Conservation (phyloP, 495 filamentous ascomycete species). For the Hypomontagnella monticulosa region DNA sequence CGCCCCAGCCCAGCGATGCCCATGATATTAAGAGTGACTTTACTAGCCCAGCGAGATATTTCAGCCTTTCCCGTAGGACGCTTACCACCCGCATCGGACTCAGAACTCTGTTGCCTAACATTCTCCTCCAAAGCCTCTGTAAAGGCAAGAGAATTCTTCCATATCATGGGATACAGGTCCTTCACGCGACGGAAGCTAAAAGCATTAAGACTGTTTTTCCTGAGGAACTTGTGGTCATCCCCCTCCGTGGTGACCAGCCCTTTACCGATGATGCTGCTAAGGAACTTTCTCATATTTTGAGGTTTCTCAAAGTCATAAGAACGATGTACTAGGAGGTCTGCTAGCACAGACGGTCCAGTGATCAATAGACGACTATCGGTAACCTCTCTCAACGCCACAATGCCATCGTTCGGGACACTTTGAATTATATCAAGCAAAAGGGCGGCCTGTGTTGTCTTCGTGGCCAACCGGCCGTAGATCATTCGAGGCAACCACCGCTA, state of each 20-base stretch:
- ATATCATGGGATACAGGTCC: conserved; percentile 79
- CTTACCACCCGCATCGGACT: conserved; percentile 46
- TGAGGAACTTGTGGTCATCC: conserved; percentile 76
- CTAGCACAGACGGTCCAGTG: conserved; percentile 65
- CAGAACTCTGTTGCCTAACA: conserved; percentile 44
- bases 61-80: conserved; percentile 61
- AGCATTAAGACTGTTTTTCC: conserved; percentile 77
- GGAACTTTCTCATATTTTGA: conserved; percentile 54
- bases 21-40: conserved; percentile 79
- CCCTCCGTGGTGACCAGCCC: conserved; percentile 80
- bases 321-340: conserved; percentile 67
- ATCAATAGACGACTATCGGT: conserved; percentile 71
- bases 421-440: conserved; percentile 65
- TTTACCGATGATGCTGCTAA: conserved; percentile 69
- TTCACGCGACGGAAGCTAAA: conserved; percentile 82
- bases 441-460: conserved; percentile 50
- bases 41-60: conserved; percentile 67
- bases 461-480: conserved; percentile 15
- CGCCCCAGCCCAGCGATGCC: conserved; percentile 75
- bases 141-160: conserved; percentile 62
- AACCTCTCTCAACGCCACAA: conserved; percentile 72
- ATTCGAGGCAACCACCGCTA: conserved; percentile 26
- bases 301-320: conserved; percentile 80
- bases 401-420: conserved; percentile 73
- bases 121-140: conserved; percentile 45